Percentiles rank a stretch among this genome's conserved stretches.
phyloP scores from a whole-genome alignment of 495 filamentous ascomycete genomes.

The Hyaloscypha hepaticicola region DNA sequence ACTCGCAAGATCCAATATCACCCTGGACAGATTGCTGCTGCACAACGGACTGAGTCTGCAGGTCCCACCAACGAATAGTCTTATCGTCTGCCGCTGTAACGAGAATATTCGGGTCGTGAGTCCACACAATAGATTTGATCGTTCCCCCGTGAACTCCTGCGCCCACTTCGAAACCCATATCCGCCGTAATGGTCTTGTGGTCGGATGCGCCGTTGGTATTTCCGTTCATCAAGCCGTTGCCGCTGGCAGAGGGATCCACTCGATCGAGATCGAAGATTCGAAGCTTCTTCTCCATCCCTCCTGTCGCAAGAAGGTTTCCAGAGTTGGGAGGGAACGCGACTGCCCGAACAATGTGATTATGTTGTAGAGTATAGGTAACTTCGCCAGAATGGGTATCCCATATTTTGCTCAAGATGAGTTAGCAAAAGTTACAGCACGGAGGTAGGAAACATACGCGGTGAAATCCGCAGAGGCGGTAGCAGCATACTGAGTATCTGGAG shows the following conservation, averaged over 20 bases:
- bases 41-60: constrained; percentile 68
- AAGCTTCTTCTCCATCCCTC: constrained; percentile 93
- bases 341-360: constrained; percentile 92
- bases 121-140: constrained; percentile 96
- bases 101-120: constrained; percentile 77
- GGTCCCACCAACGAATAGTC: constrained; percentile 91
- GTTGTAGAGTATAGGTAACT: constrained; percentile 80
- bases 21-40: constrained; percentile 73
- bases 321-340: constrained; percentile 85
- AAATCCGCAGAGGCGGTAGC: constrained; percentile 96
- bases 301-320: constrained; percentile 78
- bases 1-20: constrained; percentile 86
- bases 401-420: constrained; percentile 61
- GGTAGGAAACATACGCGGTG: constrained; percentile 65
- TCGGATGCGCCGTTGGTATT: constrained; percentile 28
- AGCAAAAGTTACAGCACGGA: constrained; percentile 8
- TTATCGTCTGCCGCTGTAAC: constrained; percentile 90
- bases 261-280: constrained; percentile 84
- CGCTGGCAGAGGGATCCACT: constrained; percentile 14
- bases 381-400: constrained; percentile 97
- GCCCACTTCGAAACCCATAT: constrained; percentile 79
- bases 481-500: constrained; percentile 81
- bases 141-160: constrained; percentile 75
- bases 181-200: constrained; percentile 41
- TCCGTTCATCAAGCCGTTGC: constrained; percentile 7